phyloP scores from a whole-genome alignment of 805 yeast species.

The Starmerella bombicola region DNA sequence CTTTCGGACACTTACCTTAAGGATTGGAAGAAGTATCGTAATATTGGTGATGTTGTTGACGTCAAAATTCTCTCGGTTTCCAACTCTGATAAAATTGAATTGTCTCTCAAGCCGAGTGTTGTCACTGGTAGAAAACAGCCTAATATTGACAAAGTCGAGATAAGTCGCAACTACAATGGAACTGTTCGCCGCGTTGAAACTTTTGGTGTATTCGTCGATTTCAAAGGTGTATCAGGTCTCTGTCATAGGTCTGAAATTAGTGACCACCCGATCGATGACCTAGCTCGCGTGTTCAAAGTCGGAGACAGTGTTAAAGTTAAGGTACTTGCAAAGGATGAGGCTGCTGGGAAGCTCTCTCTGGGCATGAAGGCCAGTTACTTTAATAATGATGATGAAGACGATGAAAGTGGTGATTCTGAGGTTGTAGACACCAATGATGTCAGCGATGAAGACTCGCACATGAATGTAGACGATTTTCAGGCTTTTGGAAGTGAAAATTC shows the following conservation, averaged over 20 bases:
- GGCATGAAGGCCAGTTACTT: slow-evolving; percentile 95
- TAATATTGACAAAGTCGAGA: slow-evolving; percentile 45
- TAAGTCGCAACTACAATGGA: slow-evolving; percentile 67
- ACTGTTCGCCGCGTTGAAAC: slow-evolving; percentile 63
- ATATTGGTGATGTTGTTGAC: slow-evolving; percentile 54
- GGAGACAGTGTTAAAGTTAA: slow-evolving; percentile 88
- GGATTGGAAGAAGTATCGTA: slow-evolving; percentile 76
- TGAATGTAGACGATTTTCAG: background rate
- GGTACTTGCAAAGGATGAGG: slow-evolving; percentile 47
- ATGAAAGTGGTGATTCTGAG: slow-evolving; percentile 1
- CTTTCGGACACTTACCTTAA: slow-evolving; percentile 68
- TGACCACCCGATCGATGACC: slow-evolving; percentile 42
- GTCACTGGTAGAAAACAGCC: slow-evolving; percentile 45
- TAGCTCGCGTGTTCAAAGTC: slow-evolving; percentile 57
- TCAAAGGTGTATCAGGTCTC: slow-evolving; percentile 73
- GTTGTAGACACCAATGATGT: background rate
- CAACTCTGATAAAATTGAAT: slow-evolving; percentile 41
- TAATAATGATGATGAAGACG: slow-evolving; percentile 30
- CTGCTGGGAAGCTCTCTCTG: slow-evolving; percentile 64
- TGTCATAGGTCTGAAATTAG: slow-evolving; percentile 81
- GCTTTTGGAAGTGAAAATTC: background rate
- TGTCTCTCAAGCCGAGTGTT: slow-evolving; percentile 72
- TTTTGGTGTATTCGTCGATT: slow-evolving; percentile 79
- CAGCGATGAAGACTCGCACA: background rate
- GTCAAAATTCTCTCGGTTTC: slow-evolving; percentile 60